Conservation (phyloP, 345 rosid species). For the Murraya koenigii region DNA sequence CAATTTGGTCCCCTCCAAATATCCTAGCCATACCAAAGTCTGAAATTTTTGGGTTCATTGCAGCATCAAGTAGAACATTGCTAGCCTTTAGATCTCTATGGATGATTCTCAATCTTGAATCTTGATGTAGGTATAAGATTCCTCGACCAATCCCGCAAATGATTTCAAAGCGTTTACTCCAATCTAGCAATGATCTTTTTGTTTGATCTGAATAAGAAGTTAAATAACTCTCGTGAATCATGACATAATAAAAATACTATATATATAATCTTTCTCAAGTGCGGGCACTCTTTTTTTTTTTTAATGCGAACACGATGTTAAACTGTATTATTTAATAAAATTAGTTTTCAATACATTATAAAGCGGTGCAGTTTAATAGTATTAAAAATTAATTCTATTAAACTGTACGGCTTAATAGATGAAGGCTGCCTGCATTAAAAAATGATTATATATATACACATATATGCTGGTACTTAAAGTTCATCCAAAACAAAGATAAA, state of each 20-base stretch:
- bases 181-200: conserved; percentile 34
- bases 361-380: too few relatives aligned
- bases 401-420: too few relatives aligned
- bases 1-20: conserved; percentile 45
- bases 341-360: too few relatives aligned
- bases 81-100: conserved; percentile 73
- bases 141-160: conserved; percentile 64
- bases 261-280: too few relatives aligned
- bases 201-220: conserved; percentile 29
- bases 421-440: too few relatives aligned
- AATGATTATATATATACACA: too few relatives aligned
- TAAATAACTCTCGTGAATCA: neutral
- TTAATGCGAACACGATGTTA: too few relatives aligned
- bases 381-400: too few relatives aligned
- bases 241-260: neutral
- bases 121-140: conserved; percentile 68
- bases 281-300: too few relatives aligned
- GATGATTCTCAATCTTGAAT: conserved; percentile 70
- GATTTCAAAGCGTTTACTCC: conserved; percentile 56
- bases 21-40: conserved; percentile 73
- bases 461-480: neutral
- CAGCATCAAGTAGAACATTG: conserved; percentile 50
- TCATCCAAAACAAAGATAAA: neutral
- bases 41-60: conserved; percentile 57
- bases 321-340: too few relatives aligned